A percentile compares a stretch with the other conserved stretches of the same genome.
These are phyloP conservation scores for Cetraspora pellucida DNA, from an alignment of 192 early-diverging fungal species.

Conservation along the genomic window DNA sequence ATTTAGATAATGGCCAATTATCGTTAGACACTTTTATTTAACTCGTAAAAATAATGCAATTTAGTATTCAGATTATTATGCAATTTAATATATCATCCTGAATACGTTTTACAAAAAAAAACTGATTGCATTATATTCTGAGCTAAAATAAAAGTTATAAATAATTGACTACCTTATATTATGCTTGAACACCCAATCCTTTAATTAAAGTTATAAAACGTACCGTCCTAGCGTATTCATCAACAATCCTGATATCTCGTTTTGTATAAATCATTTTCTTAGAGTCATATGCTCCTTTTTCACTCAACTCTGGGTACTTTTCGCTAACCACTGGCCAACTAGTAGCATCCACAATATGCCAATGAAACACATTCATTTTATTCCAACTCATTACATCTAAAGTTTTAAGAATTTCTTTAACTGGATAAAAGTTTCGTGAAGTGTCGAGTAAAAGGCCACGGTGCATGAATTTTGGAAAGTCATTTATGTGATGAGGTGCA, in stretches of 20 bases:
- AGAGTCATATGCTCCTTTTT: slow-evolving; percentile 68
- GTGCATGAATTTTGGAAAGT: slow-evolving; percentile 63
- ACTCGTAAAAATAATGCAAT: too few species aligned
- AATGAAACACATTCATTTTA: slow-evolving; percentile 82
- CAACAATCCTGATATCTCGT: slow-evolving; percentile 66
- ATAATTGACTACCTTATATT: too few species aligned
- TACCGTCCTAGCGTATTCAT: slow-evolving; percentile 64
- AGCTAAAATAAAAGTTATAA: too few species aligned
- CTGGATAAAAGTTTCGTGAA: slow-evolving; percentile 69
- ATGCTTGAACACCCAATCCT: too few species aligned
- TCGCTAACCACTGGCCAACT: slow-evolving; percentile 70
- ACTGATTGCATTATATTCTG: too few species aligned
- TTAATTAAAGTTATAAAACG: not conserved
- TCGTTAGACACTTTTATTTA: too few species aligned
- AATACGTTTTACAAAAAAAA: too few species aligned
- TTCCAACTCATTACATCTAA: slow-evolving; percentile 81
- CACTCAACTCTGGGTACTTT: slow-evolving; percentile 60
- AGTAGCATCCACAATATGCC: slow-evolving; percentile 75
- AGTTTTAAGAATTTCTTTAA: slow-evolving; percentile 64
- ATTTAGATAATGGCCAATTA: too few species aligned
- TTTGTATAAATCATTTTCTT: slow-evolving; percentile 71
- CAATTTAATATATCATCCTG: too few species aligned
- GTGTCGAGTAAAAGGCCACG: slow-evolving; percentile 76
- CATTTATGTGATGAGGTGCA: slow-evolving; percentile 49
- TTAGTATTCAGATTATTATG: too few species aligned